These are phyloP conservation scores for Chrysoporthe puriensis DNA, from an alignment of 2,329 filamentous ascomycete species.

Conservation along the genomic window DNA sequence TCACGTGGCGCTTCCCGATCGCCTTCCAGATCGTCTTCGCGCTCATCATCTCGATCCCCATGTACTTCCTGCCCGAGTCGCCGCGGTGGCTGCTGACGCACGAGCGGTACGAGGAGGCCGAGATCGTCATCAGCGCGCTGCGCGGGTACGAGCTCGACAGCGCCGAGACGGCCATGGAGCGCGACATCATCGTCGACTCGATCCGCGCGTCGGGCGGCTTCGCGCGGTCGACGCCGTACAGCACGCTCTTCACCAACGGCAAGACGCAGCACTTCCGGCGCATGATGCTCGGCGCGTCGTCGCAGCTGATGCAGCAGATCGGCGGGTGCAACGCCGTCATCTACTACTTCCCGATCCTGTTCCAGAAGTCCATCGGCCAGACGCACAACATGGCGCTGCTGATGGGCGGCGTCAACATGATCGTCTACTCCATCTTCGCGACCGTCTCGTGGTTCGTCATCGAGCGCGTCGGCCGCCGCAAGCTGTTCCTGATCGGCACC, in stretches of 20 bases:
- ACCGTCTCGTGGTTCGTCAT: slow-evolving; percentile 56
- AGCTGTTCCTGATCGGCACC: slow-evolving; percentile 66
- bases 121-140: slow-evolving; percentile 42
- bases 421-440: slow-evolving; percentile 65
- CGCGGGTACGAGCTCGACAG: slow-evolving; percentile 53
- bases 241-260: slow-evolving; percentile 61
- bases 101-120: slow-evolving; percentile 41
- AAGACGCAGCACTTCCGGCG: slow-evolving; percentile 69
- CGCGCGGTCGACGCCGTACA: slow-evolving; percentile 51
- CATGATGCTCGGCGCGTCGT: slow-evolving; percentile 62
- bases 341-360: slow-evolving; percentile 66
- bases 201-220: slow-evolving; percentile 58
- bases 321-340: slow-evolving; percentile 62
- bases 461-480: slow-evolving; percentile 59
- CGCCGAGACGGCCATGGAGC: slow-evolving; percentile 60
- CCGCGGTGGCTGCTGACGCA: slow-evolving; percentile 46
- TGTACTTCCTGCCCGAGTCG: slow-evolving; percentile 45
- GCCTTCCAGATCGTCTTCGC: slow-evolving; percentile 46
- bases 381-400: slow-evolving; percentile 53
- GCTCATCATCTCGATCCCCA: slow-evolving; percentile 39
- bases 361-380: slow-evolving; percentile 47
- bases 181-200: slow-evolving; percentile 64
- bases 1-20: slow-evolving; percentile 60
- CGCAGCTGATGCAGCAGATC: slow-evolving; percentile 66
- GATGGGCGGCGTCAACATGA: slow-evolving; percentile 58